Evolutionary conservation across 2,329 filamentous ascomycete genomes (phyloP), one percentile per base, ranked within the genome.

Genomic region (Talaromyces sp.): DNA sequence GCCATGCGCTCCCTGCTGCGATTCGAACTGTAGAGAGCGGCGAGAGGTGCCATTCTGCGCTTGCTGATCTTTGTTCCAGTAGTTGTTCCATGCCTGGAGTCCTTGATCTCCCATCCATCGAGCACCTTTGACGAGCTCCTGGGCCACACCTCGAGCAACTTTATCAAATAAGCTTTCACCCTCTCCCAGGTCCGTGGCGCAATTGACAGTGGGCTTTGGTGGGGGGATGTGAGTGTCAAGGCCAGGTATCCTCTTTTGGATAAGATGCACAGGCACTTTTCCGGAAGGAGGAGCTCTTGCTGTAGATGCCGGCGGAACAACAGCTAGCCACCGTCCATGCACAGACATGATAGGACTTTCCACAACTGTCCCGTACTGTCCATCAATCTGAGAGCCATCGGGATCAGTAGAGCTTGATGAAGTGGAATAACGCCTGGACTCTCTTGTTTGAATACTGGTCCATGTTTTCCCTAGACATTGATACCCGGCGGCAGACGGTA

Each of bases 401-500:
- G 76, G 73, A 65, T 81, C 80, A 17, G 80, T 80, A 27, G 80
- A 80, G 63, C 72, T 78, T 13, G 79, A 81, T 22, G 81, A 82
- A 13, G 76, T 77, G 13, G 81, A 83, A 65, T 81, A 79, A 65
- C 81, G 76, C 58, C 81, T 76, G 31, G 72, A 68, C 61, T 80
- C 75, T 51, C 74, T 75, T 15, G 75, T 85, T 73, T 95, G 91
- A 31, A 97, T 82, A 53, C 88, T 89, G 0, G 95, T 97, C 95
- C 95, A 99, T 19, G 96, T 81, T 79, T 99, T 99, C 22, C 90
- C 93, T 64, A 95, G 83, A 72, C 93, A 97, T 66, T 82, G 81
- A 73, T 87, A 89, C 15, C 68, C 67, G 36, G 68, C 69, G 11
- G 68, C 65, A 54, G 69, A 69, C 27, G 64, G 67, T 43, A 68